Evolutionary conservation across 805 yeast genomes (phyloP).

Genomic region (Wickerhamia fluorescens): DNA sequence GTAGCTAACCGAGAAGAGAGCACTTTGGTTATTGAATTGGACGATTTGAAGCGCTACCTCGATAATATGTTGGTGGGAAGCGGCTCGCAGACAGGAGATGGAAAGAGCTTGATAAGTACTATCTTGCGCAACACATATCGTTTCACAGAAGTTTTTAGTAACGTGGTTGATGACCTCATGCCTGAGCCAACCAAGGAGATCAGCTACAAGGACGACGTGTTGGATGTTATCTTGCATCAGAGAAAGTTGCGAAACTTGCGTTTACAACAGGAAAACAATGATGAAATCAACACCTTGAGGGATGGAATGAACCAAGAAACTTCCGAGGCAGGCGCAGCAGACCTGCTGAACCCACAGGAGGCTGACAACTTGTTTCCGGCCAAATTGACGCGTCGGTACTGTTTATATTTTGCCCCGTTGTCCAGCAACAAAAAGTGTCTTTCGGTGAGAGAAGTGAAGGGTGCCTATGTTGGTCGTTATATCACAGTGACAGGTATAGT

Average conservation of each 20-base stretch:
- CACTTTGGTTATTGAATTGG: slow-evolving; percentile 68
- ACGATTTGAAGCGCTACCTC: slow-evolving; percentile 74
- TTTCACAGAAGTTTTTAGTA: slow-evolving; percentile 70
- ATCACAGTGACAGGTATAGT: slow-evolving; percentile 92
- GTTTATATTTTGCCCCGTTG: slow-evolving; percentile 79
- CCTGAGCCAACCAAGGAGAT: slow-evolving; percentile 84
- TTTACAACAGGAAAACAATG: slow-evolving; percentile 57
- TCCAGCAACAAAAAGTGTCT: slow-evolving; percentile 49
- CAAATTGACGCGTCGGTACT: slow-evolving; percentile 78
- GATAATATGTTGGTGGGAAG: slow-evolving; percentile 24
- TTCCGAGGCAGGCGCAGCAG: slow-evolving; percentile 9
- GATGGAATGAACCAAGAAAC: slow-evolving; percentile 20
- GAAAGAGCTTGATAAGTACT: slow-evolving; percentile 39
- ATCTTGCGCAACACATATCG: slow-evolving; percentile 71
- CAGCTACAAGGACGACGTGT: slow-evolving; percentile 76
- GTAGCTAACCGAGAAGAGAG: slow-evolving; percentile 78
- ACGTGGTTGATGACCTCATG: slow-evolving; percentile 70
- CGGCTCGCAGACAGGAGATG: slow-evolving; percentile 7
- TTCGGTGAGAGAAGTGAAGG: slow-evolving; percentile 87
- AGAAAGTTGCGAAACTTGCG: slow-evolving; percentile 77
- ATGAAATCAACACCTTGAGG: slow-evolving; percentile 45
- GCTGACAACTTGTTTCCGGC: slow-evolving; percentile 66
- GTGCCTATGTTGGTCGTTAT: slow-evolving; percentile 73
- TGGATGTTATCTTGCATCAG: slow-evolving; percentile 89
- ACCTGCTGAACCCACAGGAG: slow-evolving; percentile 9